Base-by-base conservation (phyloP, 108 stramenopile genomes). In the Aurantiochytrium sp. region DNA sequence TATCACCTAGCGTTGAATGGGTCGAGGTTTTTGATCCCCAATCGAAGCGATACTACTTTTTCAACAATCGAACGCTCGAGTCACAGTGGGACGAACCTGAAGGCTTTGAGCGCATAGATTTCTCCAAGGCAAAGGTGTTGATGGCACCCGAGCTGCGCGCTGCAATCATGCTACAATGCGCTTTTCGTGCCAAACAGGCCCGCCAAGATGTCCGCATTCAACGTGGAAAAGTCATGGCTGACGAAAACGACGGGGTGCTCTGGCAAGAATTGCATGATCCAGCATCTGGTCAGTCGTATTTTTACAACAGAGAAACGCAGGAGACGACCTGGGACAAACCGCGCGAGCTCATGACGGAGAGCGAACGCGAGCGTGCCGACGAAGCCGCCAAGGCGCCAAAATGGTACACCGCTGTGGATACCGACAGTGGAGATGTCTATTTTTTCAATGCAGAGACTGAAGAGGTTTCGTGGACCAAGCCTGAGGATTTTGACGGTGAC, bases 101-200 rank as follows among this genome's bases (percentile, higher is more conserved):
- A 53, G 51, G 51, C 3, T 83, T 53, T 53, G n/a, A 28, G 51
- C 45, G 51, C n/a, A 3, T 21, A 53, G 76, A 83, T 23, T 35
- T 53, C 76, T 25, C 76, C n/a, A 83, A 83, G 51, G 76, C 76
- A 12, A 83, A 83, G 51, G 43, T 21, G 43, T 45, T 83, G 18
- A 83, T 83, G 76, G 76, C 76, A 12, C 76, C 76, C 19, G 76
- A 83, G 51, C 76, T 83, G 0, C 45, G 76, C 49, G 76, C 76
- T 83, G 76, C 76, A 6, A 83, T 83, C 12, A 47, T 83, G 49
- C 12, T 83, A 4, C 76, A 83, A 23, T 53, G 51, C 49, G 76
- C 51, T n/a, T 83, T 57, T 16, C 55, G 55, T 4, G 2, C 55
- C 55, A 57, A 57, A 16, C 55, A 16, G 16, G 55, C 55, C 14